Conservation (phyloP, 2,329 filamentous ascomycete genomes). For the Albifimbria verrucaria region DNA sequence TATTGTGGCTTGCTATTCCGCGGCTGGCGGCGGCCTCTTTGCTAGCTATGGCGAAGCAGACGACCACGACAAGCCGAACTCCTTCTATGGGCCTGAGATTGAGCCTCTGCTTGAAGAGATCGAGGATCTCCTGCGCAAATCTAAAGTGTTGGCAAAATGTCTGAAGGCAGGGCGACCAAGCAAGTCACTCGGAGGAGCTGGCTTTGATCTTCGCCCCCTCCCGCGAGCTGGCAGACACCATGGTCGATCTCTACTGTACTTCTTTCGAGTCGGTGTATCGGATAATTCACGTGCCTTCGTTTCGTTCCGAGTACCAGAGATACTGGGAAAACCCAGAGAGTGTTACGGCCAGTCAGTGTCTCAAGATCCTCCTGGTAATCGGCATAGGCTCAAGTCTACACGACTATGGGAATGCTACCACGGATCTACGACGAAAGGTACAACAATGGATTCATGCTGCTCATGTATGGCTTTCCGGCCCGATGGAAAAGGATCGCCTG, state of each 20-base stretch:
- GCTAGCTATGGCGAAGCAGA: background rate
- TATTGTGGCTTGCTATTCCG: no score
- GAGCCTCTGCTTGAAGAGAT: constrained; percentile 24
- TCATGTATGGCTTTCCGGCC: constrained; percentile 37
- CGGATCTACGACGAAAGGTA: constrained; percentile 25
- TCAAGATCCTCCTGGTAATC: constrained; percentile 38
- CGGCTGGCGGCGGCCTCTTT: background rate
- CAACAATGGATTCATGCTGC: constrained; percentile 38
- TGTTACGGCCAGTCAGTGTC: constrained; percentile 17
- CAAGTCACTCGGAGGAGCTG: background rate
- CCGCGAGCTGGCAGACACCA: constrained; percentile 32
- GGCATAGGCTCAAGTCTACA: constrained; percentile 34
- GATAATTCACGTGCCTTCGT: constrained; percentile 51
- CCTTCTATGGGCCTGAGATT: background rate
- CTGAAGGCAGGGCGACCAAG: constrained; percentile 21
- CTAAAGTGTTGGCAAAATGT: constrained; percentile 27
- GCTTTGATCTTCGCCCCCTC: constrained; percentile 13
- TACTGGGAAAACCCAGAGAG: constrained; percentile 39
- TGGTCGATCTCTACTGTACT: constrained; percentile 43
- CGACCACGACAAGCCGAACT: background rate
- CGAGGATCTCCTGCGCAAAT: constrained; percentile 25
- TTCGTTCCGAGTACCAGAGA: constrained; percentile 43
- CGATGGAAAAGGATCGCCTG: constrained; percentile 29
- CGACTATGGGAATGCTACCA: constrained; percentile 16
- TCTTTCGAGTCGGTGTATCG: constrained; percentile 49